Conservation (phyloP, 129 eudicot species). For the Sambucus nigra region DNA sequence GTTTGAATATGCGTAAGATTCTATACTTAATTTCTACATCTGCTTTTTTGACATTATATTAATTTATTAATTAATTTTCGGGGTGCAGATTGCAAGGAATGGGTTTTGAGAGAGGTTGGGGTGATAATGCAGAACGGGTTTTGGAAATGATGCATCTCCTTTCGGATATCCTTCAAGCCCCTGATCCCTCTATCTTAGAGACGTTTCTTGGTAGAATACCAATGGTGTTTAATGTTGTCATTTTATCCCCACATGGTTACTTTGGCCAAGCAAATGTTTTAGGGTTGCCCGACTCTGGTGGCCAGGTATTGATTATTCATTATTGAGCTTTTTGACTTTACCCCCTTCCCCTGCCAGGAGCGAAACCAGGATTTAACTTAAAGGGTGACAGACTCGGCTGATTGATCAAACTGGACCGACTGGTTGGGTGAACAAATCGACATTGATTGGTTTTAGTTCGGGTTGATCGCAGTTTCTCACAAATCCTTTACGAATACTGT, state of each 20-base stretch:
- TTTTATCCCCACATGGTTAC: constrained; percentile 87
- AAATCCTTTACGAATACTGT: too few relatives aligned
- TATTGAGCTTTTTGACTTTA: not conserved
- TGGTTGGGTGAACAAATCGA: too few relatives aligned
- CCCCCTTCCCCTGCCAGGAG: too few relatives aligned
- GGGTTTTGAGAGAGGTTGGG: constrained; percentile 99
- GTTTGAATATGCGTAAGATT: constrained; percentile 64
- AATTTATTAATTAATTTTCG: not conserved
- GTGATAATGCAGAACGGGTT: constrained; percentile 68
- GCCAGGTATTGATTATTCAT: constrained; percentile 57
- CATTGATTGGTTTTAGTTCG: too few relatives aligned
- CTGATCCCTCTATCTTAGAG: constrained; percentile 88
- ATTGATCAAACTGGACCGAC: too few relatives aligned
- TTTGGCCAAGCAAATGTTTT: constrained; percentile 98
- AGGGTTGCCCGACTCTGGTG: constrained; percentile 99
- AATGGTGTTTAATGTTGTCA: constrained; percentile 94
- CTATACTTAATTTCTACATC: not conserved
- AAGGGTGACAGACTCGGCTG: too few relatives aligned
- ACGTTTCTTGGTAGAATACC: constrained; percentile 86
- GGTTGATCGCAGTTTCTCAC: too few relatives aligned
- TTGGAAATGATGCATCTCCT: constrained; percentile 84
- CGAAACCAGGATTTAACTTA: too few relatives aligned
- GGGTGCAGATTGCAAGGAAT: constrained; percentile 76
- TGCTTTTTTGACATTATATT: not conserved
- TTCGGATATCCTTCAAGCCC: constrained; percentile 95